A percentile compares a stretch with the other conserved stretches of the same genome.
Evolutionary conservation across 257 asterid species (phyloP).

Genomic region (Solanum etuberosum): DNA sequence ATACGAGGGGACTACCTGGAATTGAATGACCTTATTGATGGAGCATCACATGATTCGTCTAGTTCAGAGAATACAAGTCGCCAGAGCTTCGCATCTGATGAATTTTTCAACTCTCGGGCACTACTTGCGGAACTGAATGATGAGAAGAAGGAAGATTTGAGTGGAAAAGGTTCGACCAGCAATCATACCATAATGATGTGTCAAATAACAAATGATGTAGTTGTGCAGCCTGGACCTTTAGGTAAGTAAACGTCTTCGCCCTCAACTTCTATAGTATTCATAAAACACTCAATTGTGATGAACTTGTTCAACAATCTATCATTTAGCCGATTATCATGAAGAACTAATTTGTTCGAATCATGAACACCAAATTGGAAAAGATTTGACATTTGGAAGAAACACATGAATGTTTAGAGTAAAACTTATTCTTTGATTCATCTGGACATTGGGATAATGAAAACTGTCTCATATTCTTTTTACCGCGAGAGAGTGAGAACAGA

Average conservation of each 20-base stretch:
- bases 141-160: slow-evolving; percentile 2
- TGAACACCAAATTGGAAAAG: neutral
- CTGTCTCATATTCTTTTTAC: neutral
- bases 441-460: neutral
- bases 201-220: slow-evolving; percentile 11
- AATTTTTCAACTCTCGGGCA: slow-evolving; percentile 34
- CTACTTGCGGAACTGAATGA: slow-evolving; percentile 35
- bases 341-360: neutral
- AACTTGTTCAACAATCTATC: neutral
- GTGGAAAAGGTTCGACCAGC: slow-evolving; percentile 13
- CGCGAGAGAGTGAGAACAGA: too few species aligned
- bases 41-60: slow-evolving; percentile 27
- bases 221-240: slow-evolving; percentile 26
- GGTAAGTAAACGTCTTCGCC: slow-evolving; percentile 21
- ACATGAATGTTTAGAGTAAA: neutral
- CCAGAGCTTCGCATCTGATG: slow-evolving; percentile 45
- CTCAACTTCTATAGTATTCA: neutral
- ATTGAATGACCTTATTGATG: slow-evolving; percentile 35
- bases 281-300: neutral
- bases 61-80: slow-evolving; percentile 54
- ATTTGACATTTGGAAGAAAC: neutral
- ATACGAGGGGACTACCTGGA: slow-evolving; percentile 21
- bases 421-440: neutral
- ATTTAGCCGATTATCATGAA: neutral
- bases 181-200: slow-evolving; percentile 14